These are phyloP conservation scores for Venturia aucupariae DNA, from an alignment of 2,329 filamentous ascomycete genomes.

Conservation along the genomic window DNA sequence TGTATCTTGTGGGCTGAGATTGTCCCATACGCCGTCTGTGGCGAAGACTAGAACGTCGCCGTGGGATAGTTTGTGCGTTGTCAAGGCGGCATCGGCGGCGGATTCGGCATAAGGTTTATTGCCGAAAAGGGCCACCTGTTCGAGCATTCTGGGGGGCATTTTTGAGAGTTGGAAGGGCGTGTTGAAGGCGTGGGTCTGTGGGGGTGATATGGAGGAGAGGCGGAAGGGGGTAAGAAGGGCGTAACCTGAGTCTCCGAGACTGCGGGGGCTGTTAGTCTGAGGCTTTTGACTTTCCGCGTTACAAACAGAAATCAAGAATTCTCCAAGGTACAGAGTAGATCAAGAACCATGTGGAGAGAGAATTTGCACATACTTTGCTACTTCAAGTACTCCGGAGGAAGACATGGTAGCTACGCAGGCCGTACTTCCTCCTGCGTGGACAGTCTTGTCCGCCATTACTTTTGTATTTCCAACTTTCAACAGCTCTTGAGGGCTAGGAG, in stretches of 20 bases:
- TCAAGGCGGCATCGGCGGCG: slow-evolving; percentile 74
- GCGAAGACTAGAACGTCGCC: slow-evolving; percentile 92
- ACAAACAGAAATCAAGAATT: no score
- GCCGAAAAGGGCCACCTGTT: slow-evolving; percentile 75
- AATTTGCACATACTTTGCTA: slow-evolving; percentile 58
- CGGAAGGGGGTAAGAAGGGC: slow-evolving; percentile 77
- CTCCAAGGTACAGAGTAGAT: not conserved
- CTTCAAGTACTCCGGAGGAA: slow-evolving; percentile 65
- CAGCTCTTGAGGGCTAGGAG: slow-evolving; percentile 55
- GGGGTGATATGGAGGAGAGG: slow-evolving; percentile 71
- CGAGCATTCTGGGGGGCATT: slow-evolving; percentile 69
- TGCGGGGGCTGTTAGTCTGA: slow-evolving; percentile 20
- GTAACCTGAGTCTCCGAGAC: slow-evolving; percentile 86
- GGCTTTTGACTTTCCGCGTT: no score
- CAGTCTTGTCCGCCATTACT: slow-evolving; percentile 62
- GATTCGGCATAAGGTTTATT: slow-evolving; percentile 66
- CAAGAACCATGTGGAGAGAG: not conserved
- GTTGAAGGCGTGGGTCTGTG: slow-evolving; percentile 95
- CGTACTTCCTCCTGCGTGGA: slow-evolving; percentile 81
- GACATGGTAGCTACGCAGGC: slow-evolving; percentile 77
- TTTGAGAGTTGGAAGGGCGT: slow-evolving; percentile 92
- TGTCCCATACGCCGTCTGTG: slow-evolving; percentile 94
- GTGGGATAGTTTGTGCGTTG: slow-evolving; percentile 67
- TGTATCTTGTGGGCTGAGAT: slow-evolving; percentile 83
- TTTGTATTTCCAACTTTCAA: slow-evolving; percentile 79